A percentile compares a stretch with the other conserved stretches of the same genome.
phyloP scores from a whole-genome alignment of 108 stramenopile species.

The Pseudonitzschia pungens region DNA sequence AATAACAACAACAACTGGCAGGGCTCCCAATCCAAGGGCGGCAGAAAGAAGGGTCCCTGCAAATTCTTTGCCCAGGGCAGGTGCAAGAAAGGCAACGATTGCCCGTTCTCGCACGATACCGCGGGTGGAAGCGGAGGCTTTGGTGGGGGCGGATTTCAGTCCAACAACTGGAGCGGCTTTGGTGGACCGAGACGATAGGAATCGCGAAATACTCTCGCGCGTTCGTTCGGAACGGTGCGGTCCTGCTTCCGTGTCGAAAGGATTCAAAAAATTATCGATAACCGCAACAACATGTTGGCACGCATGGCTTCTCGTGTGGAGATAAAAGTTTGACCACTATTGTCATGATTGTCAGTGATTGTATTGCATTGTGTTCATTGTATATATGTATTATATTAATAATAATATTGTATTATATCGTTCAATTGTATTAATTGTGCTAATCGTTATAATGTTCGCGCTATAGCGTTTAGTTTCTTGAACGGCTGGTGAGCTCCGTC shows the following conservation, averaged over 20 bases:
- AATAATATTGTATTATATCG: too few species aligned
- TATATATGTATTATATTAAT: too few species aligned
- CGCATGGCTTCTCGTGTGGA: too few species aligned
- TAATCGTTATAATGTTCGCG: not conserved
- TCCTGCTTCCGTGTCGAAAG: not conserved
- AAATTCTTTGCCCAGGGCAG: slow-evolving; percentile 74
- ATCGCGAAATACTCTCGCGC: not conserved
- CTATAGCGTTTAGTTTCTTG: slow-evolving; percentile 63
- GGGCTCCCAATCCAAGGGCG: too few species aligned
- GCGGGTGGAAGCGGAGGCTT: slow-evolving; percentile 17
- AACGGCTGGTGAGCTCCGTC: slow-evolving; percentile 92
- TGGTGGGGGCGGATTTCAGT: slow-evolving; percentile 16
- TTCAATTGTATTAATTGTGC: too few species aligned
- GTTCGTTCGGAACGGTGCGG: too few species aligned
- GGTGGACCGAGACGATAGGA: not conserved
- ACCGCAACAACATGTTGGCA: too few species aligned
- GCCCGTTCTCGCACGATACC: slow-evolving; percentile 71
- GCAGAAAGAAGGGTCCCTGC: slow-evolving; percentile 46
- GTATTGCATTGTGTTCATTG: too few species aligned
- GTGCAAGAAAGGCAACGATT: slow-evolving; percentile 70
- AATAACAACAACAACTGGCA: not conserved
- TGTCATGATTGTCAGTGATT: too few species aligned
- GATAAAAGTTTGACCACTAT: too few species aligned
- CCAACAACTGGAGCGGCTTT: slow-evolving; percentile 9
- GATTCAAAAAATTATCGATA: too few species aligned